Evolutionary conservation across 192 early-diverging fungal species (phyloP), one percentile per base, ranked within the genome.

Genomic region (Obelidium mucronatum): DNA sequence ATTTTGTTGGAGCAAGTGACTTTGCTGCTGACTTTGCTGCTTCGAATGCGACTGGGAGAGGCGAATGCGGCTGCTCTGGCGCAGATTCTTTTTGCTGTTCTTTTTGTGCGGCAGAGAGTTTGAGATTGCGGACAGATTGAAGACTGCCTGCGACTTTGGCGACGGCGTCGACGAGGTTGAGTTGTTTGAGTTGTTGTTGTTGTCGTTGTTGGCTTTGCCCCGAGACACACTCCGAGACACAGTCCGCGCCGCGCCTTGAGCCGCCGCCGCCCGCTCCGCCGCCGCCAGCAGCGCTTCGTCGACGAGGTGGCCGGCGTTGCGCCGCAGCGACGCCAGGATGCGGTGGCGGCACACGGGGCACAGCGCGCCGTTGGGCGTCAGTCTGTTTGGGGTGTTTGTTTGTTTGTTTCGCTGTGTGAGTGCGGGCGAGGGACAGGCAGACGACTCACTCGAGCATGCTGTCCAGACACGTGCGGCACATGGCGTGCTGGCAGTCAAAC

Each of bases 331-430:
- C 2, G 69, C 26, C 17, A 72, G 54, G 35, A 72, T 72, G 1
- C 69, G 69, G 40, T 72, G 69, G 19, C 69, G 69, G 36, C 69
- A 72, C 35, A 72, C 69, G 69, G 69, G 69, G 36, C 69, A 72
- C 28, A 58, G 55, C 26, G 69, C 69, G 31, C 62, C 62, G 62
- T 72, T 72, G 15, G 69, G 69, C 31, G 69, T 42, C 19, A 72
- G 33, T n/a, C 51, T 54, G 22, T n/a, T n/a, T n/a, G n/a, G n/a
- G n/a, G n/a, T n/a, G n/a, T n/a, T n/a, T n/a, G n/a, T n/a, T 19
- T 51, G 53, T 30, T 17, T 4, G 35, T 31, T 13, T 30, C 1
- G 11, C 2, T 22, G 67, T 53, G 22, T 11, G 19, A 22, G 24
- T 8, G 17, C 19, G 1, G 34, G 13, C 19, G 1, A 39, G 31